Evolutionary conservation across 169 alveolate species (phyloP).

Genomic region (Sarcocystis neurona): DNA sequence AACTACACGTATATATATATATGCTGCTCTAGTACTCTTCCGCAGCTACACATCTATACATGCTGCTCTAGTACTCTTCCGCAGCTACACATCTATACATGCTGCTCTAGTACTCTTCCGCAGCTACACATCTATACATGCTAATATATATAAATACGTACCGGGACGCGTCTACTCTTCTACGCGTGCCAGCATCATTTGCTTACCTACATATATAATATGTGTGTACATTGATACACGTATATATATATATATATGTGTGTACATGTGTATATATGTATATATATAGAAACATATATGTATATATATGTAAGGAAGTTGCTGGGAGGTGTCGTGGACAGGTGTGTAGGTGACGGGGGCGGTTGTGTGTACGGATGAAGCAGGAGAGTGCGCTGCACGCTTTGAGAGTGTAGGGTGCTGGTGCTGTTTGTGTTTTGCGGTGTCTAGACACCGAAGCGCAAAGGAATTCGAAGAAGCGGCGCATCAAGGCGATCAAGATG

Average conservation of each 20-base stretch:
- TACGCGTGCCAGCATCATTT: too few species aligned
- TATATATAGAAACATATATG: too few species aligned
- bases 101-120: background rate
- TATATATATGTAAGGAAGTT: background rate
- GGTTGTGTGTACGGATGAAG: too few species aligned
- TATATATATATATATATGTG: background rate
- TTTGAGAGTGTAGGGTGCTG: too few species aligned
- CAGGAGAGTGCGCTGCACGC: too few species aligned
- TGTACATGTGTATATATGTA: background rate
- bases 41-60: too few species aligned
- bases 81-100: too few species aligned
- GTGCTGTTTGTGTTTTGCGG: background rate
- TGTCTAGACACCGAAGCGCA: slow-evolving; percentile 62
- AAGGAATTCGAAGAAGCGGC: slow-evolving; percentile 55
- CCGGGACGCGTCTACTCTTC: too few species aligned
- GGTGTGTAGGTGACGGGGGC: background rate
- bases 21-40: too few species aligned
- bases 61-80: too few species aligned
- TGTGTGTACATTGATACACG: background rate
- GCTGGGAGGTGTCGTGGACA: background rate
- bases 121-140: background rate
- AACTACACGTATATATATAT: too few species aligned
- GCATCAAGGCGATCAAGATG: slow-evolving; percentile 60
- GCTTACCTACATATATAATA: background rate
- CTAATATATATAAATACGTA: too few species aligned